Conservation (phyloP, 2,329 filamentous ascomycete genomes). For the Bipolaris gigantea region DNA sequence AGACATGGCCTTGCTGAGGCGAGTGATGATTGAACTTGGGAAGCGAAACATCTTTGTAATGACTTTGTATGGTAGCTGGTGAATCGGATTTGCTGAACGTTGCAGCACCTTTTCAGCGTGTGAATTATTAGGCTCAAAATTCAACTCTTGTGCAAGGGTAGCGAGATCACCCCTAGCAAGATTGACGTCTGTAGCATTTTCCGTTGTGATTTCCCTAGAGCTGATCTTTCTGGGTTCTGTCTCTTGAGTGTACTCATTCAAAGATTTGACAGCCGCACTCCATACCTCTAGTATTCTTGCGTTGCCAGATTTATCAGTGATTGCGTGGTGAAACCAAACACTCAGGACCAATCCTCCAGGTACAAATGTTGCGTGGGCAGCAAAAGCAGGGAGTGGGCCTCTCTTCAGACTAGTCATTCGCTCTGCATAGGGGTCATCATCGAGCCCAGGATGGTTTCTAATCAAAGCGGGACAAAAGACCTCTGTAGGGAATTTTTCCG, state of each 20-base stretch:
- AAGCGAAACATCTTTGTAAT: conserved; percentile 11
- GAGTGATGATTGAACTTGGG: not conserved
- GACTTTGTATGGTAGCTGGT: conserved; percentile 8
- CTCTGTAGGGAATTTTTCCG: conserved; percentile 10
- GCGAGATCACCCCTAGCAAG: conserved; percentile 3
- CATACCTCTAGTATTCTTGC: conserved; percentile 17
- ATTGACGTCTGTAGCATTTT: not conserved
- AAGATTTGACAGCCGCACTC: conserved; percentile 7
- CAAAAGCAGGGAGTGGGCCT: conserved; percentile 22
- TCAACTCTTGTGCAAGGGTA: not conserved
- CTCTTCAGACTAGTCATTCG: conserved; percentile 11
- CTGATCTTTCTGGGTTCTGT: not conserved
- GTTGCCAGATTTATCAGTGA: conserved; percentile 23
- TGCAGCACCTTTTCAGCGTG: not conserved
- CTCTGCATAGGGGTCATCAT: conserved; percentile 16
- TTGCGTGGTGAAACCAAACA: conserved; percentile 29
- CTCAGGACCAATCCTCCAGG: conserved; percentile 34
- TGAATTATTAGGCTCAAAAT: no score
- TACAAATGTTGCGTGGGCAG: conserved; percentile 30
- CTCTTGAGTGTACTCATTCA: not conserved
- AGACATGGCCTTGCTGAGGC: not conserved
- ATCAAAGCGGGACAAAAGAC: conserved; percentile 15
- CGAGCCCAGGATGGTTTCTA: conserved; percentile 15
- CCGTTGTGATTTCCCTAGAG: not conserved
- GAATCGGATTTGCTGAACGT: not conserved